These are phyloP conservation scores for Zizania palustris DNA, from an alignment of 202 grass and related monocot species.

Conservation along the genomic window DNA sequence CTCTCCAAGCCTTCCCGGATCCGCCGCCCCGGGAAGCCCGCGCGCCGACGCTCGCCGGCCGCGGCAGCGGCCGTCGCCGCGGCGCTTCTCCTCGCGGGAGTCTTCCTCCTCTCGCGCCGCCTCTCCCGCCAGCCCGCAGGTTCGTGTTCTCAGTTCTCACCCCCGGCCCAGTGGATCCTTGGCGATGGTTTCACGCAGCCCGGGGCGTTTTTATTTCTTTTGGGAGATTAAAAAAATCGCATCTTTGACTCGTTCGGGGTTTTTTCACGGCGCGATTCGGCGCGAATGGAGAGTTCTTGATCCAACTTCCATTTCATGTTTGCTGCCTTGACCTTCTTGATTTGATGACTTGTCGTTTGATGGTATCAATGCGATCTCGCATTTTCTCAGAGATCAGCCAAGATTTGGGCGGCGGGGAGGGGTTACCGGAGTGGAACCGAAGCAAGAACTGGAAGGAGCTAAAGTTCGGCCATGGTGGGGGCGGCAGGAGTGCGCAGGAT, in stretches of 20 bases:
- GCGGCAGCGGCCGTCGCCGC: constrained; percentile 41
- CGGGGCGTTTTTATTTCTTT: background rate
- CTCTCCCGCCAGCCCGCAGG: constrained; percentile 53
- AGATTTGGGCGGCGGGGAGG: constrained; percentile 44
- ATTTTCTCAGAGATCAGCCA: constrained; percentile 47
- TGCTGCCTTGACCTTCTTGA: constrained; percentile 11
- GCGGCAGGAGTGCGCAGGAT: constrained; percentile 62
- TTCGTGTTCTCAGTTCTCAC: constrained; percentile 2
- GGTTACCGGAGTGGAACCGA: constrained; percentile 56
- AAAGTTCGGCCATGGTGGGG: constrained; percentile 71
- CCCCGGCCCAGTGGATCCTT: constrained; percentile 7
- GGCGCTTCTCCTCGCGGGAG: constrained; percentile 51
- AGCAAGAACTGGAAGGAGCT: constrained; percentile 70
- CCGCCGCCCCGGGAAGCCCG: constrained; percentile 65
- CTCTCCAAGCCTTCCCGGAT: constrained; percentile 62
- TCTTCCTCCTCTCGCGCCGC: constrained; percentile 61
- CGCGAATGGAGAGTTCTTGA: background rate
- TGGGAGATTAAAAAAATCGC: background rate
- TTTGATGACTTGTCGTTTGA: constrained; percentile 26
- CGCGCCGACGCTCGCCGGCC: constrained; percentile 50
- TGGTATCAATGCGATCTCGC: constrained; percentile 25
- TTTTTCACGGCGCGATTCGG: constrained; percentile 4
- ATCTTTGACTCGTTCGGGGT: background rate
- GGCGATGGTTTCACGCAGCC: constrained; percentile 16
- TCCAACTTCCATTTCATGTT: constrained; percentile 26